A percentile compares a stretch with the other conserved stretches of the same genome.
Evolutionary conservation across 163 green algal species (phyloP).

Genomic region (Smithsoniella earleae): DNA sequence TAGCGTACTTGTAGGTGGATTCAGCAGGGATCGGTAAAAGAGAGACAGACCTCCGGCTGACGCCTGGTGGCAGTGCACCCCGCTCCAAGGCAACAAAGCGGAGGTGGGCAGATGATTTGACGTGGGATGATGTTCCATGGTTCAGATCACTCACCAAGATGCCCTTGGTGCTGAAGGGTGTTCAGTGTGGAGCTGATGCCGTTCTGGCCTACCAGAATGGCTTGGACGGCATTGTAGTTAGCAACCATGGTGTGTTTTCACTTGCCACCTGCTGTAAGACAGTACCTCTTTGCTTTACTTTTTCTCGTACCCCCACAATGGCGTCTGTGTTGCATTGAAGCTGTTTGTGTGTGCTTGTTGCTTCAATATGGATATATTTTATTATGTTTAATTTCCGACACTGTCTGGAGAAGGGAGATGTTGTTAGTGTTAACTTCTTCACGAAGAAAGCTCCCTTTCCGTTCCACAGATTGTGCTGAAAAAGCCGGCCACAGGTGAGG

Average conservation of each 20-base stretch:
- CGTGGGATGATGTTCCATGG: constrained; percentile 78
- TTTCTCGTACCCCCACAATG: too few relatives aligned
- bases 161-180: constrained; percentile 84
- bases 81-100: constrained; percentile 29
- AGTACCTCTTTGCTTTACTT: too few relatives aligned
- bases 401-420: too few relatives aligned
- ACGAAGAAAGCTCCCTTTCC: too few relatives aligned
- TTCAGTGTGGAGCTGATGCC: constrained; percentile 72
- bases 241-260: constrained; percentile 96
- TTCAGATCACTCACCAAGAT: constrained; percentile 67
- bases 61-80: constrained; percentile 26
- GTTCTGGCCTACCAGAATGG: constrained; percentile 58
- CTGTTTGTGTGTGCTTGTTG: too few relatives aligned
- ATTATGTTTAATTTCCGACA: too few relatives aligned
- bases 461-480: too few relatives aligned
- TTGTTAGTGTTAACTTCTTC: too few relatives aligned
- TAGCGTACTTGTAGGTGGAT: constrained; percentile 29
- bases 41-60: constrained; percentile 33
- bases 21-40: constrained; percentile 32
- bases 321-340: too few relatives aligned
- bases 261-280: too few relatives aligned
- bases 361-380: too few relatives aligned
- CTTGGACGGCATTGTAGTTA: constrained; percentile 82
- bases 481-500: too few relatives aligned
- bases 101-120: constrained; percentile 43